Evolutionary conservation across 345 rosid genomes (phyloP), one percentile per base, ranked within the genome.

Genomic region (Arabis hirsuta): DNA sequence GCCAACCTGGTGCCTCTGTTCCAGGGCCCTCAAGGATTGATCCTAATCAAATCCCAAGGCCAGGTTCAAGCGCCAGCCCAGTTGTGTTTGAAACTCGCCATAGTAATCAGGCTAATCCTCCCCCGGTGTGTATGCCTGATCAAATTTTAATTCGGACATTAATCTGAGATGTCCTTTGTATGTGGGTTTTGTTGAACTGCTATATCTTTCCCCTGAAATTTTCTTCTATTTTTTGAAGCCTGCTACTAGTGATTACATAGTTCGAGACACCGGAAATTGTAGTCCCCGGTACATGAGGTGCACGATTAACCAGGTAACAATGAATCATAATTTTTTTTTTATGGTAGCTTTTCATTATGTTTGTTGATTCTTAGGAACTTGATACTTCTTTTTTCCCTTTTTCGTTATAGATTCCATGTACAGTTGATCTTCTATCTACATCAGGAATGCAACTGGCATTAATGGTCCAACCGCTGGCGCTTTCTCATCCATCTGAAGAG

Each of bases 241-340:
- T 75, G 97, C 92, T 22, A 85, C 94, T 53, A 90, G 91, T 77
- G 98, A 92, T 71, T 95, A 85, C 81, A 88, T 92, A 50, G 92
- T 78, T 54, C 79, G 83, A 76, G 99, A 95, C 82, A 87, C 90
- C 1, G 97, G 98, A 62, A 95, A 91, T 78, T 92, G 97, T 76
- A 95, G 99, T 83, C 99, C 99, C 39, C 99, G 98, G 71, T 87
- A 85, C 85, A 88, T 95, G 94, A 87, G 99, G 83, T 95, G 97
- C 77, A 92, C 99, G 44, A 88, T 95, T 78, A 90, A 85, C 82
- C 99, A 92, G 98, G 99, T 95, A 50, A 58, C 10, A 55, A 14
- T 51, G 47, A 54, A 71, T 57, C 69, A 71, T 71, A 16, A 9
- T 2, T 45, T 24, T 3, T 45, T 32, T 6, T 39, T 66, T 78